Evolutionary conservation across 257 asterid species (phyloP).

Genomic region (Scutellaria galericulata): DNA sequence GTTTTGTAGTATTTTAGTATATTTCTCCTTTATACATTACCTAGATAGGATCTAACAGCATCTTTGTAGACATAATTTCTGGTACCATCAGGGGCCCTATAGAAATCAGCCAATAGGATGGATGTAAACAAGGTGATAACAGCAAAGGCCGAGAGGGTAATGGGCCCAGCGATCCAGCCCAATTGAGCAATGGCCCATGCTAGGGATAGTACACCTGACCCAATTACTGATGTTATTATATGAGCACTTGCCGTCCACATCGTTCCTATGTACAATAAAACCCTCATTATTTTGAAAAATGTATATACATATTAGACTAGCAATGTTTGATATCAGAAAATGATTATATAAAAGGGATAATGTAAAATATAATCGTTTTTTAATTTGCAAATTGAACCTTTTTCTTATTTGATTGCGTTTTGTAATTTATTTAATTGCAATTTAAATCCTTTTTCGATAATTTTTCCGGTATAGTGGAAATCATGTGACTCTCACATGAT

Average conservation of each 20-base stretch:
- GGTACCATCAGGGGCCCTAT: slow-evolving; percentile 49
- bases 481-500: too few species aligned
- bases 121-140: slow-evolving; percentile 66
- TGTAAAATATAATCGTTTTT: too few species aligned
- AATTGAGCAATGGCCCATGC: slow-evolving; percentile 81
- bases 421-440: too few species aligned
- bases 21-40: slow-evolving; percentile 30
- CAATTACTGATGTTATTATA: slow-evolving; percentile 72
- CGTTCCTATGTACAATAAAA: slow-evolving; percentile 13
- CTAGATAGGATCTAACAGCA: slow-evolving; percentile 55
- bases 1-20: too few species aligned
- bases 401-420: too few species aligned
- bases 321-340: too few species aligned
- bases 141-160: slow-evolving; percentile 53
- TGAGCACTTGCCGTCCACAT: slow-evolving; percentile 64
- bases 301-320: too few species aligned
- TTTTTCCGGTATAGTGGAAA: too few species aligned
- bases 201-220: slow-evolving; percentile 80
- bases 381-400: too few species aligned
- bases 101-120: slow-evolving; percentile 60
- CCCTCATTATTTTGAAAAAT: too few species aligned
- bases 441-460: too few species aligned
- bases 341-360: too few species aligned
- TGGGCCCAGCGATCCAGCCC: slow-evolving; percentile 80
- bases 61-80: slow-evolving; percentile 62